Conservation (phyloP, 2,329 filamentous ascomycete species). For the Nigrospora osmanthi region DNA sequence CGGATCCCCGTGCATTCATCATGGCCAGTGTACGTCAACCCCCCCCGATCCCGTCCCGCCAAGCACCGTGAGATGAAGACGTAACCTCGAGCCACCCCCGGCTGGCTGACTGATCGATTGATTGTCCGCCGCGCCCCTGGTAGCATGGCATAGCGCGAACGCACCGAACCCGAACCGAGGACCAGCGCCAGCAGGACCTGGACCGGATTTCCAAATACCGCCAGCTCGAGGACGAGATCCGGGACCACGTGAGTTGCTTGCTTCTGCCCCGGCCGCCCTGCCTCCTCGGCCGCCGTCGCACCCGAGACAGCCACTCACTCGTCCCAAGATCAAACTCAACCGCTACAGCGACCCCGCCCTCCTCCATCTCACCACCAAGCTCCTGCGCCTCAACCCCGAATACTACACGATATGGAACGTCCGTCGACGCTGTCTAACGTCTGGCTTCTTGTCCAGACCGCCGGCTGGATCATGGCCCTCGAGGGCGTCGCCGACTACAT, state of each 20-base stretch:
- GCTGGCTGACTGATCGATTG: no score
- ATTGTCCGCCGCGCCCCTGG: background rate
- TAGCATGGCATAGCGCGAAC: constrained; percentile 80
- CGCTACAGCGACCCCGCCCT: constrained; percentile 44
- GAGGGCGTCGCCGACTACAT: constrained; percentile 47
- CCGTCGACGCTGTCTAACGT: constrained; percentile 63
- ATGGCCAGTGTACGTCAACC: no score
- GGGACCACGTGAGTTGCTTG: constrained; percentile 44
- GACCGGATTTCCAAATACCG: constrained; percentile 72
- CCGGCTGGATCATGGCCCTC: constrained; percentile 36
- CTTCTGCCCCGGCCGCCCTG: background rate
- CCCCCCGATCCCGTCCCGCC: no score
- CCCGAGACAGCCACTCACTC: constrained; percentile 3
- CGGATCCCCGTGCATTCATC: no score
- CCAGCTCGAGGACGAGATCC: constrained; percentile 59
- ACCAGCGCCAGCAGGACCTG: constrained; percentile 63
- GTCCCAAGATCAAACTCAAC: constrained; percentile 27
- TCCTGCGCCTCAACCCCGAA: constrained; percentile 73
- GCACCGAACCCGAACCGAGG: constrained; percentile 54
- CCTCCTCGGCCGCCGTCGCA: background rate
- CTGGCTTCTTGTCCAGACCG: constrained; percentile 47
- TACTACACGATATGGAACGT: constrained; percentile 91
- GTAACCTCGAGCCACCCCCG: no score
- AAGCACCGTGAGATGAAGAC: no score
- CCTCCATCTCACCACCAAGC: constrained; percentile 61